Base-by-base conservation (phyloP, 352 stramenopile species). In the Phytophthora constricta region DNA sequence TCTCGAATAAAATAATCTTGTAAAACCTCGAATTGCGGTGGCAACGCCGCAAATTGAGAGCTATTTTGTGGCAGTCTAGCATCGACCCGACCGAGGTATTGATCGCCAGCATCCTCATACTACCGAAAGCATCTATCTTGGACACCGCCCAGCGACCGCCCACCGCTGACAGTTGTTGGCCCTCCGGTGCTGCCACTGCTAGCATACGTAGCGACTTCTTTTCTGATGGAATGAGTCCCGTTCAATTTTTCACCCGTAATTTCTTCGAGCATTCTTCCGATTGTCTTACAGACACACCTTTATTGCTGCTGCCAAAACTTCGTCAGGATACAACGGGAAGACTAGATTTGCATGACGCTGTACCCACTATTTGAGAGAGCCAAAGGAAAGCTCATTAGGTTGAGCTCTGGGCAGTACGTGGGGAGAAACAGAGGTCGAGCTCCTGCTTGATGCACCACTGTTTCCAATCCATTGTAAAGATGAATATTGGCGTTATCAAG, bases 111-210 rank as follows among this genome's bases (percentile, higher is more conserved):
- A n/a, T n/a, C n/a, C n/a, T n/a, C n/a, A n/a, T n/a, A n/a, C n/a
- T n/a, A n/a, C n/a, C n/a, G 39, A n/a, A 70, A 58, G 20, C 61
- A 70, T 1, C 55, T 26, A 7, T 65, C 62, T 55, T 65, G 54
- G 17, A 61, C 48, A 28, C 62, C 62, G n/a, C 62, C 49, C 27
- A 65, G 27, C 2, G 49, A 65, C 54, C 55, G 65, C 1, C 55
- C 55, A 57, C 55, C 55, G 61, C 48, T 65, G 0, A 61, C 23
- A n/a, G 65, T 65, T 1, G 54, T 58, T 8, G 54, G 48, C 8
- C 25, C 62, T 39, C 41, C 37, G 0, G 48, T 70, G 17, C 51
- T 58, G 7, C 52, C 52, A 39, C 1, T n/a, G n/a, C n/a, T n/a
- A n/a, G n/a, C n/a, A n/a, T n/a, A n/a, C n/a, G n/a, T n/a, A n/a